Base-by-base conservation (phyloP, 495 filamentous ascomycete genomes). In the Neurospora sp. region DNA sequence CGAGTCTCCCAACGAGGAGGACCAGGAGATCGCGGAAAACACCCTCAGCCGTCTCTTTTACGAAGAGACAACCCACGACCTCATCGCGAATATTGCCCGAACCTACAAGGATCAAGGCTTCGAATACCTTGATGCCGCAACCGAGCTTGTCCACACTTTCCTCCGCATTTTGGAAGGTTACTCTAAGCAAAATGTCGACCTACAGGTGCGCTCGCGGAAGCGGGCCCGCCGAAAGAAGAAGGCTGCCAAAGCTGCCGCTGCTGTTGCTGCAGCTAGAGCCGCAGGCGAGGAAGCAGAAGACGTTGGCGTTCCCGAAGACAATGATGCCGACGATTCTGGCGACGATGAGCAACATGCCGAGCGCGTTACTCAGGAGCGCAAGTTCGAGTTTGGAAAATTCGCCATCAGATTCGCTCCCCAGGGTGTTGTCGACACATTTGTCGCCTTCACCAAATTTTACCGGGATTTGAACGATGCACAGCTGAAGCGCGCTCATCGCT, bases 21-120 rank as follows among this genome's bases (percentile, higher is more conserved):
- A 99, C 76, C 93, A 96, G 80, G 96, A 98, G 74, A 98, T 99
- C 76, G 96, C 96, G 5, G 95, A 99, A 77, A 99, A 99, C 74
- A 97, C 97, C 45, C 91, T 97, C 70, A 96, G 91, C 76, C 92
- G 96, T 39, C 93, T 99, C 1, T 99, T 99, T 80, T 98, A 99
- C 82, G 96, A 99, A 81, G 94, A 98, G 77, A 90, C 91, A 0
- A 98, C 94, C 0, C 92, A 98, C 77, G 95, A 98, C 74, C 85
- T 92, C 8, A 88, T 98, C 27, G 84, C 96, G 35, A 86, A 89
- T 59, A 92, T 97, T 40, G 84, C 93, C 0, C 86, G 92, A 74
- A 88, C 88, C 20, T 98, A 94, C 81, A 97, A 95, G 75, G 92
- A 95, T 70, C 96, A 98, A 82, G 93, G 93, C 0, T 96, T 98